Conservation (phyloP, 192 early-diverging fungal genomes). For the Coemansia nantahalensis region DNA sequence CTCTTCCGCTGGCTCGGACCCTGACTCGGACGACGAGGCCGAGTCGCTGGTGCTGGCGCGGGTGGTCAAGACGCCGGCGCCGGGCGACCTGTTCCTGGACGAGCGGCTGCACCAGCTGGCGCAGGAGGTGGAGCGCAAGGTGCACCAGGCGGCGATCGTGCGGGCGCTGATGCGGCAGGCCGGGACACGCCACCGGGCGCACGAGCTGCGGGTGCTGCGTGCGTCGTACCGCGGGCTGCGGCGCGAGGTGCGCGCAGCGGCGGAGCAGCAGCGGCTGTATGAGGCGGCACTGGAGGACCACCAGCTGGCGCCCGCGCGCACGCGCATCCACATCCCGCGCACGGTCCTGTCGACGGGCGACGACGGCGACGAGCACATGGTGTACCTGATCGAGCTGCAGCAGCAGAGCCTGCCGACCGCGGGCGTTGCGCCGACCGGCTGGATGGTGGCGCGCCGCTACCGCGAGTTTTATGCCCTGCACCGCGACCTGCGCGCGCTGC, state of each 20-base stretch:
- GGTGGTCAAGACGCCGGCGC: conserved; percentile 60
- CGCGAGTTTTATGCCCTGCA: conserved; percentile 87
- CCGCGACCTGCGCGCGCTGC: conserved; percentile 58
- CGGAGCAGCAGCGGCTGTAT: conserved; percentile 65
- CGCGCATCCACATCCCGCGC: conserved; percentile 44
- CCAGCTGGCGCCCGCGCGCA: conserved; percentile 54
- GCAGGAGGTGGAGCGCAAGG: conserved; percentile 56
- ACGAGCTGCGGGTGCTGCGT: conserved; percentile 65
- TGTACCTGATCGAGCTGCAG: conserved; percentile 67
- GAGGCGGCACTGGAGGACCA: conserved; percentile 61
- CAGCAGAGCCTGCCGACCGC: conserved; percentile 49
- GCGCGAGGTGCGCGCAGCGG: conserved; percentile 58
- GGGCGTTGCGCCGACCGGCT: conserved; percentile 47
- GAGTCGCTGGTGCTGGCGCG: conserved; percentile 46
- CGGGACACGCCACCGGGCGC: conserved; percentile 43
- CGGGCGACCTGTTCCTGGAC: conserved; percentile 67
- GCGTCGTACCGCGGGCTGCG: conserved; percentile 57
- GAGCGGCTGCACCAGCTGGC: conserved; percentile 53
- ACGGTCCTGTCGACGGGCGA: not conserved
- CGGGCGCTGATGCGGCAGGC: conserved; percentile 64
- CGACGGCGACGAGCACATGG: conserved; percentile 14
- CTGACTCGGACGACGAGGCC: conserved; percentile 23
- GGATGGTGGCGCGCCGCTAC: conserved; percentile 77
- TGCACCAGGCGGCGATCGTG: conserved; percentile 67
- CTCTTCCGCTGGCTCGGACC: not conserved